Evolutionary conservation across 192 early-diverging fungal genomes (phyloP).

Genomic region (Allomyces macrogynus): DNA sequence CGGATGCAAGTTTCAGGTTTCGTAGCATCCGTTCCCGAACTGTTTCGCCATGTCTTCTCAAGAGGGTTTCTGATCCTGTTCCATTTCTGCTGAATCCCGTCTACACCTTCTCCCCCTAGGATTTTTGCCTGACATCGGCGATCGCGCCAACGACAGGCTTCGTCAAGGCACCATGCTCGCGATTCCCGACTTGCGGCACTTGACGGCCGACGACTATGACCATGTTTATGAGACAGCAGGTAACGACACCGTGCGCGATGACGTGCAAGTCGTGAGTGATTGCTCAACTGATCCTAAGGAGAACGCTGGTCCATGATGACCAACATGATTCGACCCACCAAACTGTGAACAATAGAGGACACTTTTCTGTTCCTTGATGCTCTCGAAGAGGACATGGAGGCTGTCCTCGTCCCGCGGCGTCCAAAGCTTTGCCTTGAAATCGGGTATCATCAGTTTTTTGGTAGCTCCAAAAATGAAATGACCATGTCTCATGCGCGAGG

Average conservation of each 20-base stretch:
- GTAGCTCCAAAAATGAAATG: background rate
- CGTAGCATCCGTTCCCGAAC: too few species aligned
- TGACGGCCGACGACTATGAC: conserved; percentile 36
- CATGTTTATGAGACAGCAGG: conserved; percentile 75
- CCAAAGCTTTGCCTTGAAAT: conserved; percentile 69
- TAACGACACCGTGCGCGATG: conserved; percentile 6
- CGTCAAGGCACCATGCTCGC: conserved; percentile 17
- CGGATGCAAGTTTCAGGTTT: too few species aligned
- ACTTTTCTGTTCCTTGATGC: conserved; percentile 83
- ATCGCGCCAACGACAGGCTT: too few species aligned
- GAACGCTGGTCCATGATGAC: background rate
- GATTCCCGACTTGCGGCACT: conserved; percentile 57
- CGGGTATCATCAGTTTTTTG: conserved; percentile 20
- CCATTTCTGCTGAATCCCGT: too few species aligned
- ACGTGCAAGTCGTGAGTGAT: background rate
- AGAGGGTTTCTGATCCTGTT: too few species aligned
- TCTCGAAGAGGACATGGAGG: conserved; percentile 49
- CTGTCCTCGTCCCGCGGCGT: conserved; percentile 21
- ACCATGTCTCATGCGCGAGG: background rate
- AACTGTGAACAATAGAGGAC: conserved; percentile 43
- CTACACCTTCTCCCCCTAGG: too few species aligned
- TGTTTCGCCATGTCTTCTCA: too few species aligned
- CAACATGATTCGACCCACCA: background rate
- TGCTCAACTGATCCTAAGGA: background rate
- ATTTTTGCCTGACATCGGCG: too few species aligned